Base-by-base conservation (phyloP, 2,329 filamentous ascomycete genomes). In the Ascochyta rabiei region DNA sequence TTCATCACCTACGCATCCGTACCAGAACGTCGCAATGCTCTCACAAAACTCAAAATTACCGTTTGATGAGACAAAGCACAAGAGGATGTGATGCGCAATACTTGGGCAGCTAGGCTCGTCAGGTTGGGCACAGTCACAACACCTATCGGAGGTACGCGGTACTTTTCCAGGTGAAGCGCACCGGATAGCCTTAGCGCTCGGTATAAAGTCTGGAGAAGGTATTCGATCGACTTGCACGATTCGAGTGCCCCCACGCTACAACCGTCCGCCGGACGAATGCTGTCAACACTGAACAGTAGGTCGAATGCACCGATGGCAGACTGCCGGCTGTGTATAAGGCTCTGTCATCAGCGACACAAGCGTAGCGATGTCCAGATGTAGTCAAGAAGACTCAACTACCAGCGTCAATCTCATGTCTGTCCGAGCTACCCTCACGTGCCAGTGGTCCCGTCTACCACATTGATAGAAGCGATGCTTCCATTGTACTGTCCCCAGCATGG, bases 81-180 rank as follows among this genome's bases (percentile, higher is more conserved):
- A 30, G 16, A 42, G 10, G 9, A 31, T 8, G 2, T 30, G 28
- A 30, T 21, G 26, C n/a, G 23, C 26, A 21, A 13, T 7, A n/a
- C 30, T 50, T 50, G 52, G 47, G 52, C 37, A 16, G 41, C 41
- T 24, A 42, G 47, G 10, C 8, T 3, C 19, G 18, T 13, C 35
- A 42, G 41, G 47, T 55, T 50, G 52, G 52, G 47, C 52, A 33
- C 24, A 38, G 12, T 41, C 18, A 19, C 28, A 15, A 39, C 12
- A 18, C 46, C 34, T 40, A 46, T 35, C 26, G 34, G 23, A 33
- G 12, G n/a, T n/a, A 33, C 30, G 31, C 24, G 37, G 46, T 49
- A 6, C 9, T 26, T 49, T 28, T 38, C 23, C 40, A 31, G 23
- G 7, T 50, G 7, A 50, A 42, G 15, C 41, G 33, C 18, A 35